A percentile compares a stretch with the other conserved stretches of the same genome.
Evolutionary conservation across 2,329 filamentous ascomycete species (phyloP).

Genomic region (Aspergillus thermomutatus): DNA sequence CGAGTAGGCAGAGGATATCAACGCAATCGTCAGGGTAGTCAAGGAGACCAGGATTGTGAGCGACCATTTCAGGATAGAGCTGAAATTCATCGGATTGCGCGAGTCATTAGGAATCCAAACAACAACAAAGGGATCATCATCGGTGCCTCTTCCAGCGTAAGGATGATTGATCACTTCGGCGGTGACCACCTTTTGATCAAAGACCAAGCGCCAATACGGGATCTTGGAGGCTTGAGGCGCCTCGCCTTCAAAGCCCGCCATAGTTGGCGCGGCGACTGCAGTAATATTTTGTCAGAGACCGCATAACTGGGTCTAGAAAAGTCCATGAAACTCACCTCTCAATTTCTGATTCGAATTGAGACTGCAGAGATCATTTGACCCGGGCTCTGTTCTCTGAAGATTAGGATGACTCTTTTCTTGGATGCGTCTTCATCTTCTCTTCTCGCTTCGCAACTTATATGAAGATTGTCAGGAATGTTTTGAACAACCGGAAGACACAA

Average conservation of each 20-base stretch:
- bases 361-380: no score
- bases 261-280: no score
- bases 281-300: no score
- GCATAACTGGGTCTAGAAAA: no score
- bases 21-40: constrained; percentile 36
- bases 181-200: constrained; percentile 31
- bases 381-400: no score
- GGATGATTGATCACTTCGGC: constrained; percentile 25
- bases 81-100: constrained; percentile 39
- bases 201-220: constrained; percentile 28
- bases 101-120: constrained; percentile 39
- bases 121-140: constrained; percentile 39
- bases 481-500: no score
- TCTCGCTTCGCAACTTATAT: no score
- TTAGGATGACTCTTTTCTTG: no score
- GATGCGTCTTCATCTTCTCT: no score
- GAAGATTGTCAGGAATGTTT: no score
- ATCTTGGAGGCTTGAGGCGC: constrained; percentile 19
- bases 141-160: constrained; percentile 36
- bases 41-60: constrained; percentile 35
- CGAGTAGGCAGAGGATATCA: constrained; percentile 40
- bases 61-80: constrained; percentile 33
- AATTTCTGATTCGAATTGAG: no score
- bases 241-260: constrained; percentile 5
- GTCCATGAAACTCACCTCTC: no score